These are phyloP conservation scores for Cyclotella distinguenda DNA, from an alignment of 108 stramenopile species.

Conservation along the genomic window DNA sequence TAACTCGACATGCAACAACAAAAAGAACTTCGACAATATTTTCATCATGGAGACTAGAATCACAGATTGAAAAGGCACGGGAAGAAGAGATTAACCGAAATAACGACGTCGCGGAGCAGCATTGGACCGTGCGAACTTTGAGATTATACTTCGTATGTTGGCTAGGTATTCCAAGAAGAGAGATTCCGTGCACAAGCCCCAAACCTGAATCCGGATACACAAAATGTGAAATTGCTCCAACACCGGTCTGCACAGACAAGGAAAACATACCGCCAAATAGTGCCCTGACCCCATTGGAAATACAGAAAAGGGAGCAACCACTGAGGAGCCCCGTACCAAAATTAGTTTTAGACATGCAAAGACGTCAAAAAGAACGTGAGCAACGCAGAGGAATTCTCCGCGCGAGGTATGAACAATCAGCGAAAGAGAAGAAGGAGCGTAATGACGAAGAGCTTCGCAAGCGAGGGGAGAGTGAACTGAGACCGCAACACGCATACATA, in stretches of 20 bases:
- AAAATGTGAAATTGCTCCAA: not conserved
- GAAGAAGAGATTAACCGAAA: not conserved
- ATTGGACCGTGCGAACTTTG: not conserved
- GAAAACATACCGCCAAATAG: constrained; percentile 10
- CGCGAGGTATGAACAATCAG: constrained; percentile 9
- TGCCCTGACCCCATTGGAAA: constrained; percentile 6
- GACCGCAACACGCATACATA: constrained; percentile 7
- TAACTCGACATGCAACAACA: too few relatives aligned
- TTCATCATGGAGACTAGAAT: not conserved
- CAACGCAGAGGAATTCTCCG: constrained; percentile 15
- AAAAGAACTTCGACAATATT: not conserved
- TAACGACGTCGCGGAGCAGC: not conserved
- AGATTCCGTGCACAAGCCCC: not conserved
- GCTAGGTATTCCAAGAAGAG: not conserved
- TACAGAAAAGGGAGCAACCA: not conserved
- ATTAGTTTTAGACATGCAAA: constrained; percentile 8
- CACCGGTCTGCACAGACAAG: not conserved
- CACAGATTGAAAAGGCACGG: not conserved
- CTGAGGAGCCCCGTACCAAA: constrained; percentile 15
- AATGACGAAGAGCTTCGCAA: constrained; percentile 3
- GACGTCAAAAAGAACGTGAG: constrained; percentile 21
- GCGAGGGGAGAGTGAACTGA: constrained; percentile 16
- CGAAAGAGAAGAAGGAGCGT: constrained; percentile 7
- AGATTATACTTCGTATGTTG: not conserved
- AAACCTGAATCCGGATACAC: not conserved